Conservation (phyloP, 75 land plant genomes). For the Cupressus sempervirens region DNA sequence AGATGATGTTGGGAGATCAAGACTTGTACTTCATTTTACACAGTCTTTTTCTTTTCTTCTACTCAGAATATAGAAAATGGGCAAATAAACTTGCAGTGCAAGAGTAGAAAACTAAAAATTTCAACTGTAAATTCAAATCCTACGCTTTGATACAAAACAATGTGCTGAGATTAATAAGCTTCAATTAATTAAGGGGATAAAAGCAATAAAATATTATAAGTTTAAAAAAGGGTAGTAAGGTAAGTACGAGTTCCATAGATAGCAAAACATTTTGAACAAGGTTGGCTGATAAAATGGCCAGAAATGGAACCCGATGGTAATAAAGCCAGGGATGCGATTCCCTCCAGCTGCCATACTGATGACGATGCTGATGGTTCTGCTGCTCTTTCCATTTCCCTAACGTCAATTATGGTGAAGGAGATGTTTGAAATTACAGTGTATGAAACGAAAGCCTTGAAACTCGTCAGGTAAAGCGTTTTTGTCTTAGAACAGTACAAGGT, state of each 20-base stretch:
- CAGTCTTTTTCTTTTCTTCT: background rate
- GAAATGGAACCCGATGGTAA: slow-evolving; percentile 83
- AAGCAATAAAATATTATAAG: background rate
- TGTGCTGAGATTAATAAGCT: background rate
- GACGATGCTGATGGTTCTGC: background rate
- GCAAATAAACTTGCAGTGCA: background rate
- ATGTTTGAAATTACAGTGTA: background rate
- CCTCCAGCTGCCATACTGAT: slow-evolving; percentile 37
- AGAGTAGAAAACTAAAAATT: background rate
- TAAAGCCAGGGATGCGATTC: slow-evolving; percentile 81
- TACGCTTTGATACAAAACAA: background rate
- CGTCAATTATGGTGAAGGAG: background rate
- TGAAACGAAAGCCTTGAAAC: background rate
- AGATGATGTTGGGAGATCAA: background rate
- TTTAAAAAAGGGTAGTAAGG: background rate
- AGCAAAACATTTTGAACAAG: slow-evolving; percentile 67
- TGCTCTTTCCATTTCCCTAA: background rate
- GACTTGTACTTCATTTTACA: background rate
- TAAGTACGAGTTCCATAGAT: slow-evolving; percentile 78
- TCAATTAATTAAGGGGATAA: background rate
- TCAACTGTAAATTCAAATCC: background rate
- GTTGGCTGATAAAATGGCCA: slow-evolving; percentile 82
- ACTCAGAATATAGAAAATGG: background rate
- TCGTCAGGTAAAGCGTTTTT: background rate
- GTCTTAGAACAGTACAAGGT: background rate